Evolutionary conservation across 768 basidiomycete genomes (phyloP), one percentile per base, ranked within the genome.

Genomic region (Lactarius tabidus): DNA sequence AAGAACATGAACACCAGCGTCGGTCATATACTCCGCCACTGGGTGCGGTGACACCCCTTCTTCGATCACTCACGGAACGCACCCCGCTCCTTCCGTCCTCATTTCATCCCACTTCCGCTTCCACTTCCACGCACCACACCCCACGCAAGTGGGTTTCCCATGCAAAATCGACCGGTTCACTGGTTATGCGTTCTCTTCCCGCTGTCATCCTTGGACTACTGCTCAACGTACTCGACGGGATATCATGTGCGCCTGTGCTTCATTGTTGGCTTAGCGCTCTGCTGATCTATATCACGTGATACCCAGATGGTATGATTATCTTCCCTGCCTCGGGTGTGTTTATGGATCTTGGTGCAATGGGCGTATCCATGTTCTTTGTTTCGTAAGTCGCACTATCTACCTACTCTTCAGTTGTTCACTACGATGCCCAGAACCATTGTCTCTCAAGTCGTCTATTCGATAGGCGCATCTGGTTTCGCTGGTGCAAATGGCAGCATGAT

Each of bases 401-500:
- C 51, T 57, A 26, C 18, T 20, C 39, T 33, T 9, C n/a, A 2
- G 20, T 23, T 28, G 17, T 28, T 63, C 23, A 35, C 33, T 6
- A 15, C 52, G 14, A 59, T 31, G 20, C 35, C 38, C 69, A 89
- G 87, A 6, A 84, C 92, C 31, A 78, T 93, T 58, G 74, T 96
- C 39, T 80, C 94, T 0, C 96, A 98, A 72, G 77, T 97, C 28
- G 84, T 89, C 0, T 98, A 93, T 75, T 88, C 90, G 1, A 75
- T 88, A 10, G 95, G 94, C 6, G 96, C 91, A 5, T 94, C 90
- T 69, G 88, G 87, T 28, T 97, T 99, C 74, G 86, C 86, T 10
- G 92, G 91, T 57, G 93, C 89, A 2, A 95, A 93, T 75, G 93
- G 91, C 7, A 93, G 91, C 68, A 94, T 95, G 94, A 97, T 98